These are phyloP conservation scores for Amanita polypyramis DNA, from an alignment of 768 basidiomycete genomes.

Conservation along the genomic window DNA sequence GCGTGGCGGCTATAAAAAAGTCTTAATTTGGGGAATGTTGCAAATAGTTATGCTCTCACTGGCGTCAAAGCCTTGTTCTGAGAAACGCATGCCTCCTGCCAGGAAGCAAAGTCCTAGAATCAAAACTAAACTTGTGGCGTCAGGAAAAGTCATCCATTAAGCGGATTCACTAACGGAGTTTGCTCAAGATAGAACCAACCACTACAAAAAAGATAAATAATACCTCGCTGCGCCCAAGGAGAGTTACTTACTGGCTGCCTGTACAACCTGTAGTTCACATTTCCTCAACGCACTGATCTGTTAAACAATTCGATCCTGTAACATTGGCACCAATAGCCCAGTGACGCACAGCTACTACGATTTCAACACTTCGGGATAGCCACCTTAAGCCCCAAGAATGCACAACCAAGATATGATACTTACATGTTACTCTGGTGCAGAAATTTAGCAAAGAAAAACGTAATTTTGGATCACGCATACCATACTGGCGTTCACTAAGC, in stretches of 20 bases:
- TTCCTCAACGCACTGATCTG: conserved; percentile 76
- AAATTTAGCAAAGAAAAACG: conserved; percentile 6
- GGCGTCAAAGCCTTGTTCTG: conserved; percentile 68
- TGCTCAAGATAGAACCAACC: conserved; percentile 75
- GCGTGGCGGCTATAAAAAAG: conserved; percentile 44
- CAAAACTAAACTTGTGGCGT: conserved; percentile 39
- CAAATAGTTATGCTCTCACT: conserved; percentile 29
- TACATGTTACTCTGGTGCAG: conserved; percentile 53
- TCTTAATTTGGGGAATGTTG: neutral
- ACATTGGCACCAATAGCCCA: neutral
- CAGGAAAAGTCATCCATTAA: neutral
- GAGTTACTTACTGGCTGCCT: conserved; percentile 54
- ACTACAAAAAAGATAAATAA: conserved; percentile 29
- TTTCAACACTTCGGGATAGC: conserved; percentile 33
- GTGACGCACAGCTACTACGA: conserved; percentile 61
- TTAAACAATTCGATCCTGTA: neutral
- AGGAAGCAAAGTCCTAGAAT: conserved; percentile 83
- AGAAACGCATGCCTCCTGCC: conserved; percentile 66
- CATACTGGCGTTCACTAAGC: conserved; percentile 74
- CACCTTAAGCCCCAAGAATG: neutral
- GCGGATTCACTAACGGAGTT: conserved; percentile 36
- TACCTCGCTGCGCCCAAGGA: neutral
- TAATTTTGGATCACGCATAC: conserved; percentile 24
- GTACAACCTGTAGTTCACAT: conserved; percentile 74
- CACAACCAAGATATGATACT: conserved; percentile 16